A percentile compares a stretch with the other conserved stretches of the same genome.
These are phyloP conservation scores for Alliaria petiolata DNA, from an alignment of 345 rosid genomes.

Conservation along the genomic window DNA sequence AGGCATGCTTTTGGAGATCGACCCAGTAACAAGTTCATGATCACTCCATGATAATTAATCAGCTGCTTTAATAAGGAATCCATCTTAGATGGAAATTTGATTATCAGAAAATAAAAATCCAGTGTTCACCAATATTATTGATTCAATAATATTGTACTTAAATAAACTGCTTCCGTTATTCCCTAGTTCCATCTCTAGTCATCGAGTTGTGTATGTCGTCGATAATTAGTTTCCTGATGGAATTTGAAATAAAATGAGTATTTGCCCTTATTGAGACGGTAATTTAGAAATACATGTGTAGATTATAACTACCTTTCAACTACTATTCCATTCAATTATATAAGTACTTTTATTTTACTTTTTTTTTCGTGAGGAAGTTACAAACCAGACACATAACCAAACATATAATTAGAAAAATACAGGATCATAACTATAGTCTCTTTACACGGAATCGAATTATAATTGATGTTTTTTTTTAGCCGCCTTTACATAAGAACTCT, in stretches of 20 bases:
- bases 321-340: background rate
- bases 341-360: background rate
- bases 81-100: background rate
- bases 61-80: background rate
- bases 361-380: background rate
- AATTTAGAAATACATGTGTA: background rate
- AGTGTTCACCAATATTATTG: background rate
- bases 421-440: background rate
- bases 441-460: background rate
- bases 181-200: background rate
- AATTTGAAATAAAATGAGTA: background rate
- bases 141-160: background rate
- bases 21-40: constrained; percentile 24
- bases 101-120: background rate
- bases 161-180: background rate
- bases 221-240: background rate
- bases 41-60: background rate
- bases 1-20: constrained; percentile 64
- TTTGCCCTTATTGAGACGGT: background rate
- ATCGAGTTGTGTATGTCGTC: background rate
- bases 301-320: background rate
- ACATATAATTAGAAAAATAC: background rate
- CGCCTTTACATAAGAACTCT: constrained; percentile 8
- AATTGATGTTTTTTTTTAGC: background rate
- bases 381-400: background rate